Conservation (phyloP, 495 filamentous ascomycete genomes). For the Tetracladium setigerum region DNA sequence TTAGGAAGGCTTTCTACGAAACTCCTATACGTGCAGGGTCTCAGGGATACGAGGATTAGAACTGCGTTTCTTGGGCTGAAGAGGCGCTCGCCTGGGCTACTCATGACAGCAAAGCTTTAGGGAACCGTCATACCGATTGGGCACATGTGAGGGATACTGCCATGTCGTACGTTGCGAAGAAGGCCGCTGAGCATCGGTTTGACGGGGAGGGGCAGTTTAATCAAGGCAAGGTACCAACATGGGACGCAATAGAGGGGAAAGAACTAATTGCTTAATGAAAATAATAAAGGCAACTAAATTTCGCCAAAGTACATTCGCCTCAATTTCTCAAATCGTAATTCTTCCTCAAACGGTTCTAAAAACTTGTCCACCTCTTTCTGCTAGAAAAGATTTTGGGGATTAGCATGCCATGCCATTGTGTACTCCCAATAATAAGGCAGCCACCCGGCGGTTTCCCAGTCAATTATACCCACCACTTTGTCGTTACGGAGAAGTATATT, state of each 20-base stretch:
- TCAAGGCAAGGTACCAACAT: constrained; percentile 10
- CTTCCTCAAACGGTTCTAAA: constrained; percentile 35
- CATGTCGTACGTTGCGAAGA: constrained; percentile 30
- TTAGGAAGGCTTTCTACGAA: constrained; percentile 25
- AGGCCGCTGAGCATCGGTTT: constrained; percentile 22
- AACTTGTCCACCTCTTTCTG: constrained; percentile 41
- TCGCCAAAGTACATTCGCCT: constrained; percentile 34
- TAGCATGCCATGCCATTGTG: constrained; percentile 36
- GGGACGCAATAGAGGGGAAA: constrained; percentile 6
- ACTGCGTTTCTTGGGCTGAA: constrained; percentile 35
- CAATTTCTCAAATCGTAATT: constrained; percentile 38
- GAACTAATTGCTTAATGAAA: constrained; percentile 1
- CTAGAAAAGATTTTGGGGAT: constrained; percentile 40
- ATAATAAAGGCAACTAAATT: constrained; percentile 14
- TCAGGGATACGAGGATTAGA: constrained; percentile 23
- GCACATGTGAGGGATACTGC: constrained; percentile 21
- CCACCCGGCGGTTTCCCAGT: constrained; percentile 47
- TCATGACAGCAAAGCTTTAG: constrained; percentile 27
- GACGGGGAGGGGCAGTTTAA: constrained; percentile 8
- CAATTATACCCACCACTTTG: constrained; percentile 38
- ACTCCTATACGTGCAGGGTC: constrained; percentile 27
- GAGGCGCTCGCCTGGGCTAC: constrained; percentile 29
- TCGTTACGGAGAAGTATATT: constrained; percentile 27
- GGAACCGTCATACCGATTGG: constrained; percentile 31
- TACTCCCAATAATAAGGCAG: constrained; percentile 47